These are phyloP conservation scores for Furcasterigmium furcatum DNA, from an alignment of 2,329 filamentous ascomycete species.

Conservation along the genomic window DNA sequence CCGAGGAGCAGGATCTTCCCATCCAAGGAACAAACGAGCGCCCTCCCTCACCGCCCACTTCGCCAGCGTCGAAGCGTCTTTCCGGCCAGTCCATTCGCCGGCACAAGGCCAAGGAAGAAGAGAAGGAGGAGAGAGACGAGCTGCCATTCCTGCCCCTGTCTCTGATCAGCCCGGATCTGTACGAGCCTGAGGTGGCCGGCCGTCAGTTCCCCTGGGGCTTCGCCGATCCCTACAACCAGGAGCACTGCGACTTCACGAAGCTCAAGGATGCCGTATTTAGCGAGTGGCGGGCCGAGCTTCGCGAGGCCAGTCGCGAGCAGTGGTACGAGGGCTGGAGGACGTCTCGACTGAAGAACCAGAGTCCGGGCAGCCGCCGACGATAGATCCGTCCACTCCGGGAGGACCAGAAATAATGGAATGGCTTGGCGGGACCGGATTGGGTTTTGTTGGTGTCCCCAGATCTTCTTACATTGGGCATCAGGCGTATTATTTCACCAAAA, in stretches of 20 bases:
- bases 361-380: slow-evolving; percentile 32
- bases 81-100: slow-evolving; percentile 43
- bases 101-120: slow-evolving; percentile 40
- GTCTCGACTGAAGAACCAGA: slow-evolving; percentile 56
- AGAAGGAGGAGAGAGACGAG: slow-evolving; percentile 48
- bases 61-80: slow-evolving; percentile 38
- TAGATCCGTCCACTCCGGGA: slow-evolving; percentile 15
- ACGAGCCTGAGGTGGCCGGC: slow-evolving; percentile 76
- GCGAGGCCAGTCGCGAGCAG: slow-evolving; percentile 83
- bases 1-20: slow-evolving; percentile 33
- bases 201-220: slow-evolving; percentile 96
- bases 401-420: neutral
- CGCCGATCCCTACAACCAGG: slow-evolving; percentile 84
- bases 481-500: neutral
- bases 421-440: no score
- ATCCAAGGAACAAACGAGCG: slow-evolving; percentile 26
- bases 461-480: neutral
- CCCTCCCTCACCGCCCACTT: slow-evolving; percentile 25
- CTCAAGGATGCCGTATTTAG: slow-evolving; percentile 90
- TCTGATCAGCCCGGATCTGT: slow-evolving; percentile 89
- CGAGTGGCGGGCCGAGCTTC: slow-evolving; percentile 89
- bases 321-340: slow-evolving; percentile 98
- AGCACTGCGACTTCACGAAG: slow-evolving; percentile 90
- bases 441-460: no score
- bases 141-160: slow-evolving; percentile 80